These are phyloP conservation scores for Fusarium sp. DNA, from an alignment of 2,329 filamentous ascomycete genomes.

Conservation along the genomic window DNA sequence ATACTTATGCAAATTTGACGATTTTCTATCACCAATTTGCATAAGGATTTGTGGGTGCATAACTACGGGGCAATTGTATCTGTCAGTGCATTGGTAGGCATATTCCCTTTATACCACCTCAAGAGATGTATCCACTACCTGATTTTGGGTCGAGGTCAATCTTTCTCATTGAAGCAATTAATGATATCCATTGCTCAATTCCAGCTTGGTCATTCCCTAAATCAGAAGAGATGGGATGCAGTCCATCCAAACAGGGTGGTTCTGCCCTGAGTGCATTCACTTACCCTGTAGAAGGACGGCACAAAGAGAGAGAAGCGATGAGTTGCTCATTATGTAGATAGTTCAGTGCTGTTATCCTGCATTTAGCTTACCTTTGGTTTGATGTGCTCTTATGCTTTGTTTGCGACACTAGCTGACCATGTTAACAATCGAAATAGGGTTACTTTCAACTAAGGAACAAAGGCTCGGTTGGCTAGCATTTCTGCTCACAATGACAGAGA, in stretches of 20 bases:
- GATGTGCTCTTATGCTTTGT: background rate
- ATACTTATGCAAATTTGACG: background rate
- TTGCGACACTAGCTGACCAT: background rate
- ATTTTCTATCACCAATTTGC: background rate
- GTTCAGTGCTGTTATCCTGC: background rate
- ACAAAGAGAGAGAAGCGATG: background rate
- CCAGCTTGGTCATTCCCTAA: background rate
- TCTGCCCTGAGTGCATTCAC: background rate
- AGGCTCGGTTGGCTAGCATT: background rate
- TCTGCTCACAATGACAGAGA: background rate
- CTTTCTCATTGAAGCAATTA: background rate
- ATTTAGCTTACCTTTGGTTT: background rate
- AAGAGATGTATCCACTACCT: background rate
- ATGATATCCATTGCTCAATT: background rate
- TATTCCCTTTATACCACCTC: background rate
- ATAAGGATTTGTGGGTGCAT: background rate
- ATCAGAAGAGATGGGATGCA: background rate
- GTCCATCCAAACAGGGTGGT: background rate
- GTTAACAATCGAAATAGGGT: background rate
- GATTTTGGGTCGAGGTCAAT: background rate
- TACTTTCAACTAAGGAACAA: no score
- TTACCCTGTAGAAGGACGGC: background rate
- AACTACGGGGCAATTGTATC: background rate
- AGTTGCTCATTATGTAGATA: background rate
- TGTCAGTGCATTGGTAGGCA: background rate